These are phyloP conservation scores for Pythium vanterpoolii DNA, from an alignment of 352 stramenopile species.

Conservation along the genomic window DNA sequence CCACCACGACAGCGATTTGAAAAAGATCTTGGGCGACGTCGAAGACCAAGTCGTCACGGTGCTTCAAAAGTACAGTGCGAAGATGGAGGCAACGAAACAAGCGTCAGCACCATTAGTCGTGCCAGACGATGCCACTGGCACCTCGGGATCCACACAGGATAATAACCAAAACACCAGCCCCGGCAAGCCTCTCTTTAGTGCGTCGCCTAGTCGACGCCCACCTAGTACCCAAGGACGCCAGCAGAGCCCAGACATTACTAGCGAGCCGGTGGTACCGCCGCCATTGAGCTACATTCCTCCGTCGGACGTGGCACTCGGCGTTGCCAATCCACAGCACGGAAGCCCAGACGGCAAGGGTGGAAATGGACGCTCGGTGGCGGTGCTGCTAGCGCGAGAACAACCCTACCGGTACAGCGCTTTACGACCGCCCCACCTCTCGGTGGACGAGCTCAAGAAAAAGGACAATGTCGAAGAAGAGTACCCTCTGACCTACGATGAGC, in stretches of 20 bases:
- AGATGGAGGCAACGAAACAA: constrained; percentile 45
- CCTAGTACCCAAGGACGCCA: background rate
- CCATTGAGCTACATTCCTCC: constrained; percentile 21
- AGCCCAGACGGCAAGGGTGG: constrained; percentile 5
- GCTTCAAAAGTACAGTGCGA: constrained; percentile 64
- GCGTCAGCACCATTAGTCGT: constrained; percentile 10
- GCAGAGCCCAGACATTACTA: background rate
- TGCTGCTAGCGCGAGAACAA: constrained; percentile 56
- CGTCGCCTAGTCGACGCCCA: background rate
- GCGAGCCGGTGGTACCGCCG: constrained; percentile 1
- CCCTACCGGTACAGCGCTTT: constrained; percentile 69
- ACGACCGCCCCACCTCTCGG: constrained; percentile 60
- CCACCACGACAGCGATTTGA: constrained; percentile 67
- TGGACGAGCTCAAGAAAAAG: constrained; percentile 80
- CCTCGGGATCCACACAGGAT: background rate
- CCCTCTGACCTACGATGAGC: constrained; percentile 81
- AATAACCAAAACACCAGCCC: constrained; percentile 22
- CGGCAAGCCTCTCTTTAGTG: constrained; percentile 4
- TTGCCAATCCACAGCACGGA: background rate
- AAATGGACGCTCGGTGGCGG: constrained; percentile 28
- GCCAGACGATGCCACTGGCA: background rate
- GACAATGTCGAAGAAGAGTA: constrained; percentile 86
- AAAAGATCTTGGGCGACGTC: constrained; percentile 68
- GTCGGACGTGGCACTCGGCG: constrained; percentile 1
- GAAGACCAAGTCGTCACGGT: constrained; percentile 70